A percentile compares a stretch with the other conserved stretches of the same genome.
Conservation (phyloP, 2,329 filamentous ascomycete species). For the Microcera coccophila region DNA sequence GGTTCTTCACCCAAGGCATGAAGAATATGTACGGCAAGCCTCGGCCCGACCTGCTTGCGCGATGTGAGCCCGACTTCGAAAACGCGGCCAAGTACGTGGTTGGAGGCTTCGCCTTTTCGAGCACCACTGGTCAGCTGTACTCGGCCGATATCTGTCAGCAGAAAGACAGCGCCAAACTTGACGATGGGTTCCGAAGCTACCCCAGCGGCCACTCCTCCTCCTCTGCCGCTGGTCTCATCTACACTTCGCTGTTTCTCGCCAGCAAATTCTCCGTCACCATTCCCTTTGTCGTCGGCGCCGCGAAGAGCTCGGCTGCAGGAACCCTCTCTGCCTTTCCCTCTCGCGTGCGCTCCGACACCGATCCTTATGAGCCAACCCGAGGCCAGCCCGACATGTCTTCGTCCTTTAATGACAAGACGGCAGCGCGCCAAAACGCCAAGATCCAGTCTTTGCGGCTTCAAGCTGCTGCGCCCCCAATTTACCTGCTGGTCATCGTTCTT, state of each 20-base stretch:
- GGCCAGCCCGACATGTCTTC: conserved; percentile 12
- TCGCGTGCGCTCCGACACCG: conserved; percentile 48
- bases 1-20: conserved; percentile 79
- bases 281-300: conserved; percentile 58
- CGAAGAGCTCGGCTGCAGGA: conserved; percentile 53
- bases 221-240: conserved; percentile 74
- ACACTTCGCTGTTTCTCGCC: conserved; percentile 82
- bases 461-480: conserved; percentile 77
- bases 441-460: conserved; percentile 54
- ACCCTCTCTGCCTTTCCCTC: conserved; percentile 74
- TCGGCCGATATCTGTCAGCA: conserved; percentile 72
- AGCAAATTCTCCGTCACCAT: conserved; percentile 74
- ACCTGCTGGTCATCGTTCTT: conserved; percentile 66
- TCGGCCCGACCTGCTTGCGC: conserved; percentile 76
- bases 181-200: conserved; percentile 83
- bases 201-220: conserved; percentile 55
- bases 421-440: conserved; percentile 30
- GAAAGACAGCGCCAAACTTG: conserved; percentile 54
- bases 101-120: conserved; percentile 54
- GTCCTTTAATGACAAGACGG: conserved; percentile 25
- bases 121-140: conserved; percentile 63
- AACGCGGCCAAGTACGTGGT: conserved; percentile 59
- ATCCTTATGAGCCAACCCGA: conserved; percentile 32
- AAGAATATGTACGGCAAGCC: conserved; percentile 71
- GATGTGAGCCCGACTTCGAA: conserved; percentile 71